A percentile compares a stretch with the other conserved stretches of the same genome.
phyloP scores from a whole-genome alignment of 2,329 filamentous ascomycete genomes.

The Endoconidiophora polonica region DNA sequence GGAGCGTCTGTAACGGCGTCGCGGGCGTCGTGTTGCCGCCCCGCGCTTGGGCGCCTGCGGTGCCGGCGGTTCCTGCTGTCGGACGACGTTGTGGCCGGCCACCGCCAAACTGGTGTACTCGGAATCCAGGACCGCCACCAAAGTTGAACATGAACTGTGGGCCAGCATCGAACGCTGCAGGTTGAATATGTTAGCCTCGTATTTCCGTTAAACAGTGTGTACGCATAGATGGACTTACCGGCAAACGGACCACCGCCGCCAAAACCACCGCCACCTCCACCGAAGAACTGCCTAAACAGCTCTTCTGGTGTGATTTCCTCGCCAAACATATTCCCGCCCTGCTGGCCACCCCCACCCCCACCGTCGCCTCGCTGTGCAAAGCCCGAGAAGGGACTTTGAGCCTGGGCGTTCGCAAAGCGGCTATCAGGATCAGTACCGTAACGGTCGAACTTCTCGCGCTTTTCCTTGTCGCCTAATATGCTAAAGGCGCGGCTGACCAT shows the following conservation, averaged over 20 bases:
- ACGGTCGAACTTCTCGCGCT: conserved; percentile 73
- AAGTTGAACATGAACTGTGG: conserved; percentile 93
- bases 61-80: conserved; percentile 37
- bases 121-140: conserved; percentile 69
- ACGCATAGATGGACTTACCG: conserved; percentile 19
- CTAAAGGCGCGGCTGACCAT: conserved; percentile 91
- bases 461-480: conserved; percentile 81
- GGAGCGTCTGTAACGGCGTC: conserved; percentile 41
- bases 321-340: conserved; percentile 47
- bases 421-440: conserved; percentile 87
- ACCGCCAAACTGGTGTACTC: conserved; percentile 92
- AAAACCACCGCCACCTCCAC: conserved; percentile 55
- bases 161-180: conserved; percentile 50
- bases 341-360: conserved; percentile 23
- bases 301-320: conserved; percentile 94
- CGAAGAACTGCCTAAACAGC: conserved; percentile 94
- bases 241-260: conserved; percentile 39
- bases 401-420: conserved; percentile 52
- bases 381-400: conserved; percentile 27
- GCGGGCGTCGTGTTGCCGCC: conserved; percentile 12
- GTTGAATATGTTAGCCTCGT: conserved; percentile 1
- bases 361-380: conserved; percentile 33
- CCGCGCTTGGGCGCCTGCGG: conserved; percentile 31
- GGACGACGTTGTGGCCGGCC: conserved; percentile 59
- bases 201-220: not conserved